These are phyloP conservation scores for Euphorbia corollata DNA, from an alignment of 441 rosid species.

Conservation along the genomic window DNA sequence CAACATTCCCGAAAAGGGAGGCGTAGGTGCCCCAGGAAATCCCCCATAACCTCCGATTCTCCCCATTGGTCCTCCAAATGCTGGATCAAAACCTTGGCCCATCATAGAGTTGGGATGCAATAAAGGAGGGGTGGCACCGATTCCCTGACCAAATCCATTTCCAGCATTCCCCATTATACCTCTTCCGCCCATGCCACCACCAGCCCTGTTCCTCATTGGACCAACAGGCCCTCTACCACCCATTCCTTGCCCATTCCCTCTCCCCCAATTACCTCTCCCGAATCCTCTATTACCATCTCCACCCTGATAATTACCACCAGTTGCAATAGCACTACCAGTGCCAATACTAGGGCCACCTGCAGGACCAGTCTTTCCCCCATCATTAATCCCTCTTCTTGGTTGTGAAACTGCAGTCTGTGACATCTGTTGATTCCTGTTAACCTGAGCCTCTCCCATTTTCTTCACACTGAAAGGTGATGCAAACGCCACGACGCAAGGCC, in stretches of 20 bases:
- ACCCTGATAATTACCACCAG: slow-evolving; percentile 63
- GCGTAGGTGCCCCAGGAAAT: slow-evolving; percentile 61
- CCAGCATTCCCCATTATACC: slow-evolving; percentile 76
- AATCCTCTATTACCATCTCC: slow-evolving; percentile 47
- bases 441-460: slow-evolving; percentile 79
- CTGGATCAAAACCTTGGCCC: slow-evolving; percentile 77
- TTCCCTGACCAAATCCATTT: slow-evolving; percentile 66
- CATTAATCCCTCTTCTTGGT: slow-evolving; percentile 49
- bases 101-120: slow-evolving; percentile 62
- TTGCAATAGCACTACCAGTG: slow-evolving; percentile 33
- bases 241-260: slow-evolving; percentile 67
- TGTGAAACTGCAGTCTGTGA: slow-evolving; percentile 30
- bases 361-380: slow-evolving; percentile 35
- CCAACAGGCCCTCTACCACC: slow-evolving; percentile 69
- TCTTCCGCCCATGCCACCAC: slow-evolving; percentile 61
- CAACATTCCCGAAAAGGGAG: slow-evolving; percentile 60
- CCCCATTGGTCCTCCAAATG: slow-evolving; percentile 47
- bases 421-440: slow-evolving; percentile 54
- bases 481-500: slow-evolving; percentile 81
- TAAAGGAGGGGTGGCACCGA: slow-evolving; percentile 53
- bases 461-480: slow-evolving; percentile 48
- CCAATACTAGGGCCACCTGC: slow-evolving; percentile 23
- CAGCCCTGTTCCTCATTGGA: slow-evolving; percentile 63
- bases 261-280: slow-evolving; percentile 72
- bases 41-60: slow-evolving; percentile 69